phyloP scores from a whole-genome alignment of 768 basidiomycete genomes.

The Leccinum variicolor region DNA sequence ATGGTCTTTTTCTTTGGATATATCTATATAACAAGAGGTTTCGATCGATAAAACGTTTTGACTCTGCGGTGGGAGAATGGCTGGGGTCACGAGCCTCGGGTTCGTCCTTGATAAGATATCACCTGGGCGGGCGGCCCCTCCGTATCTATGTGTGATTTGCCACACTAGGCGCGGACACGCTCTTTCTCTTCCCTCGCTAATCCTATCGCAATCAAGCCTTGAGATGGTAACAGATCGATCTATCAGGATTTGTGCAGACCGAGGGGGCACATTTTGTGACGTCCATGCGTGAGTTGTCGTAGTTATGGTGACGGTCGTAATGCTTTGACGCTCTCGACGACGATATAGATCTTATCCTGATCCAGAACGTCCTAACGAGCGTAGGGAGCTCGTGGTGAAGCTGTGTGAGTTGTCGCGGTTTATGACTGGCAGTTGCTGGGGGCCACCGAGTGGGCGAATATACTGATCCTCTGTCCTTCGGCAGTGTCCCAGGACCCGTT shows the following conservation, averaged over 20 bases:
- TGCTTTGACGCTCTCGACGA: neutral
- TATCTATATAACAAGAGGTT: neutral
- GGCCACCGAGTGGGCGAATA: neutral
- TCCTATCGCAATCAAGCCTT: neutral
- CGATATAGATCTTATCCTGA: constrained; percentile 66
- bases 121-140: neutral
- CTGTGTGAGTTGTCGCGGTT: constrained; percentile 48
- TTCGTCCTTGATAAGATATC: constrained; percentile 7
- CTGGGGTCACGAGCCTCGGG: constrained; percentile 2
- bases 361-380: constrained; percentile 52
- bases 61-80: neutral
- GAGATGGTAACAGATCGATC: constrained; percentile 62
- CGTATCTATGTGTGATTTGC: neutral
- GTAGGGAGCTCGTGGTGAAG: constrained; percentile 87
- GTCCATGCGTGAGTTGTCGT: constrained; percentile 63
- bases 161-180: neutral
- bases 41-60: neutral
- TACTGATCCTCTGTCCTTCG: neutral
- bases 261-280: constrained; percentile 93
- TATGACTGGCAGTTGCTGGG: neutral
- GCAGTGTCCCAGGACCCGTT: constrained; percentile 84
- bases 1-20: constrained; percentile 9
- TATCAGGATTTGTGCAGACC: constrained; percentile 81
- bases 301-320: neutral
- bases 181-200: neutral